Conservation (phyloP, 2,329 filamentous ascomycete genomes). For the Nigrospora osmanthi region DNA sequence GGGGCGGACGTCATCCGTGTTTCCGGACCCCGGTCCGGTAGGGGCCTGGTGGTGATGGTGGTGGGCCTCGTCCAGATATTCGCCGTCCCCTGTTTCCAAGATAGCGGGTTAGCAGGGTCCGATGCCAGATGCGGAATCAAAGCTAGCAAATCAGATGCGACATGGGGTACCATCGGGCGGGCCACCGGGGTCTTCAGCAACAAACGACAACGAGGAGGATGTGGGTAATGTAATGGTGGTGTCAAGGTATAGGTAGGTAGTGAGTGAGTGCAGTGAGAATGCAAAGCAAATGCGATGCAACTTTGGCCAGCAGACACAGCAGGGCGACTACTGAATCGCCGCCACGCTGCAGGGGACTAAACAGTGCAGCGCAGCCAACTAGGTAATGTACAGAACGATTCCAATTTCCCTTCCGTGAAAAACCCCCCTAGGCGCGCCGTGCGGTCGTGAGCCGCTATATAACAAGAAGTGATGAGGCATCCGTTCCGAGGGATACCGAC, state of each 20-base stretch:
- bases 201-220: background rate
- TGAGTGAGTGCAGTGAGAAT: conserved; percentile 24
- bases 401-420: conserved; percentile 21
- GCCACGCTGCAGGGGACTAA: conserved; percentile 21
- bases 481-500: conserved; percentile 17
- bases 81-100: conserved; percentile 47
- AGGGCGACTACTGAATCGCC: conserved; percentile 25
- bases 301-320: conserved; percentile 25
- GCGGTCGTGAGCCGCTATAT: conserved; percentile 24
- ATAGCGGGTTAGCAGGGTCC: conserved; percentile 18
- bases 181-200: too few relatives aligned
- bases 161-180: too few relatives aligned
- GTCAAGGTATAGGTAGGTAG: conserved; percentile 15
- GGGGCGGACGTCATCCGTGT: conserved; percentile 48
- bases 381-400: conserved; percentile 50
- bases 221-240: conserved; percentile 19
- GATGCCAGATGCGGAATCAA: too few relatives aligned
- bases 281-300: conserved; percentile 23
- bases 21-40: conserved; percentile 37
- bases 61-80: conserved; percentile 56
- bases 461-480: conserved; percentile 24
- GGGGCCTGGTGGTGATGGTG: conserved; percentile 59
- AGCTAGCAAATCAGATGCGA: too few relatives aligned
- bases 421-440: conserved; percentile 28
- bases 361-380: conserved; percentile 33